Evolutionary conservation across 331 rosid species (phyloP), one percentile per base, ranked within the genome.

Genomic region (Rhamnella rubrinervis): DNA sequence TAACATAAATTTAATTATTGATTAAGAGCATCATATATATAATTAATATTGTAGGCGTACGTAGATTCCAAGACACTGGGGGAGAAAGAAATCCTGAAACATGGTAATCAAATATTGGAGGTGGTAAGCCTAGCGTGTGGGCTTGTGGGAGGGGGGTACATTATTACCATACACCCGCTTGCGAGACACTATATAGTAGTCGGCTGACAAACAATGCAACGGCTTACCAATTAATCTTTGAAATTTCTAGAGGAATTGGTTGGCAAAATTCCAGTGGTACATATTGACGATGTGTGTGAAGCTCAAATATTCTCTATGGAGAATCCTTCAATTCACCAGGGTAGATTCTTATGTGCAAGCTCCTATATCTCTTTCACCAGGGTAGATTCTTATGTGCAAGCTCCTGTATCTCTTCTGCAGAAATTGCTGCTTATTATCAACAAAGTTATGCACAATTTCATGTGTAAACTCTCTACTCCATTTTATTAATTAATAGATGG

Each of bases 301-400:
- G 93, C 96, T 8, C 93, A 73, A 75, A 78, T 87, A 41, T 85
- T 90, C 71, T 81, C 89, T 80, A 82, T 85, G 82, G 87, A 85
- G 40, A 85, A 71, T 40, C 31, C 76, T 65, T 80, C 89, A 1
- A 51, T 84, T 10, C 65, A 46, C 10, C 65, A 46, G 50, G 89
- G 92, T 6, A 84, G 93, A 66, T 78, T 82, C 78, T 46, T 87
- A 46, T 78, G 84, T 39, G 79, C 89, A 19, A 76, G 75, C 49
- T 80, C 88, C 3, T 84, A 15, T 66, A 14, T 80, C 21, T 84
- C 92, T 3, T 18, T 10, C 65, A 46, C 10, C 65, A 46, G 50
- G 89, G 92, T 6, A 84, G 93, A 66, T 78, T 82, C 78, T 46
- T 87, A 46, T 78, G 84, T 39, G 79, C 89, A 19, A 76, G 75